Evolutionary conservation across 768 basidiomycete genomes (phyloP), one percentile per base, ranked within the genome.

Genomic region (Suillus sp.): DNA sequence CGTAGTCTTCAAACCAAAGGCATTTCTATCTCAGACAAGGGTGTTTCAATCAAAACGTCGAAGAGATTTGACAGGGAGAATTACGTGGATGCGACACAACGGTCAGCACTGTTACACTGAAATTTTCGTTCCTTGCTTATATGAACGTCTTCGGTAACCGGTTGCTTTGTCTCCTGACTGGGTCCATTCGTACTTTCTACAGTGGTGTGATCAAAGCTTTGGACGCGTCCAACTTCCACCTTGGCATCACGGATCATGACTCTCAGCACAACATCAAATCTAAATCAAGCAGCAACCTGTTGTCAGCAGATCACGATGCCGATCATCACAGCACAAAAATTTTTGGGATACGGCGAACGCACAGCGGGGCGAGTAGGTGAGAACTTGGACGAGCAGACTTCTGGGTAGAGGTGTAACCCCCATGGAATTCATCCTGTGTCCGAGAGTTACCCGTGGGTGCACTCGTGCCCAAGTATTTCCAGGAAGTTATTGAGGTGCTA

Each of bases 71-170:
- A 85, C 64, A 78, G 86, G 45, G 84, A 88, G 60, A 81, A 83
- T 47, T 91, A 91, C 64, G 77, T 91, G 3, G 89, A 91, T 68
- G 88, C 89, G 8, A 91, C 89, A 18, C 90, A 91, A 69, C 78
- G 90, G 90, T 89, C 62, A 65, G 78, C 35, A 40, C 11, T 16
- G 34, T 34, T 14, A 27, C 32, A 18, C 25, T 20, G 1, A 40
- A 7, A 18, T 56, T 16, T 20, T 40, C 11, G 37, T 20, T 20
- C 10, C 18, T 40, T 8, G 56, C 56, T 57, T 18, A 57, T 27
- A 16, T 20, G 5, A 18, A 38, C 38, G 27, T 38, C 27, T 14
- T 35, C 16, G 16, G 6, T 6, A 4, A 11, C 2, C 37, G 10
- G 6, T 7, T 22, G 9, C 22, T 22, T 50, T 50, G 8, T 18